Conservation (phyloP, 2,329 filamentous ascomycete species). For the Dendryphion nanum region DNA sequence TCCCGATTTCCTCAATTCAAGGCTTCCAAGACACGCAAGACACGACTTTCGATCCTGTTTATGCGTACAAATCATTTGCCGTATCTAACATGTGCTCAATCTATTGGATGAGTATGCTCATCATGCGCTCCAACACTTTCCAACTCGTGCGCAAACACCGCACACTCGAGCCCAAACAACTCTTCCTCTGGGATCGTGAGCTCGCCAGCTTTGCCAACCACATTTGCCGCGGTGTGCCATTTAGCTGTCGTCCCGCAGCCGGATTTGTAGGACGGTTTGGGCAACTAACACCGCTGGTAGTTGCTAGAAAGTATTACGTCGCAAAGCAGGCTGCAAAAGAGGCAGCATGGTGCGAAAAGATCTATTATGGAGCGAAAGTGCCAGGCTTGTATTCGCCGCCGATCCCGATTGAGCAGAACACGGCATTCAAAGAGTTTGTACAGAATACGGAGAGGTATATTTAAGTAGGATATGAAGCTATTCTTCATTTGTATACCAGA, state of each 20-base stretch:
- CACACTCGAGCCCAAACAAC: constrained; percentile 26
- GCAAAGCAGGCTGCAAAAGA: constrained; percentile 24
- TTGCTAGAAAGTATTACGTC: constrained; percentile 36
- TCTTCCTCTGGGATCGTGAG: constrained; percentile 32
- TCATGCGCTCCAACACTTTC: constrained; percentile 36
- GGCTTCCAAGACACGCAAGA: constrained; percentile 27
- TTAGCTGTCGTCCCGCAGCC: constrained; percentile 22
- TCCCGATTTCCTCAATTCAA: constrained; percentile 21
- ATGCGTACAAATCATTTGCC: constrained; percentile 31
- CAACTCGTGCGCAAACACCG: constrained; percentile 22
- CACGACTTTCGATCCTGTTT: constrained; percentile 26
- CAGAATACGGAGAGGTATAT: constrained; percentile 10
- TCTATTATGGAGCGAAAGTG: constrained; percentile 28
- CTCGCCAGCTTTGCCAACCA: constrained; percentile 28
- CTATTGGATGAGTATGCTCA: constrained; percentile 38
- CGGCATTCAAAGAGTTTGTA: constrained; percentile 12
- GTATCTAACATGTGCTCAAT: constrained; percentile 34
- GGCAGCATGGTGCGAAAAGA: constrained; percentile 28
- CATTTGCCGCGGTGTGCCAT: constrained; percentile 34
- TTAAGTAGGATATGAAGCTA: neutral
- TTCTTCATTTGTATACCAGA: no score
- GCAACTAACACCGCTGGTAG: constrained; percentile 33
- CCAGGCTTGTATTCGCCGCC: constrained; percentile 30
- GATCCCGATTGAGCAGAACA: constrained; percentile 24
- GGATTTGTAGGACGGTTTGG: constrained; percentile 35